phyloP scores from a whole-genome alignment of 2,329 filamentous ascomycete species.

The Neurospora sp. region DNA sequence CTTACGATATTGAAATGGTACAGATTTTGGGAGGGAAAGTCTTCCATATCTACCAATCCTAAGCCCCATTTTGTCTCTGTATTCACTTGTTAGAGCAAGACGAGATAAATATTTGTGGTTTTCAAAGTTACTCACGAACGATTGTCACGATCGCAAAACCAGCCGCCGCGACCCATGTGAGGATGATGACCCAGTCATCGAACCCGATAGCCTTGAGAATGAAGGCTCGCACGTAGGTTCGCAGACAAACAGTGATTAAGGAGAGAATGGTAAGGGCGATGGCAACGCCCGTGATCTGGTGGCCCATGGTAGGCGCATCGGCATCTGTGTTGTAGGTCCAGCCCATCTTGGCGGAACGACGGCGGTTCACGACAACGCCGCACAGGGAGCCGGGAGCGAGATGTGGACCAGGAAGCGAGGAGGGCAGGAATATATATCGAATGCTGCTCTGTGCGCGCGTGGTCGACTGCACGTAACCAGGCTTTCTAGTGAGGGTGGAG shows the following conservation, averaged over 20 bases:
- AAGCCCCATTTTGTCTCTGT: constrained; percentile 36
- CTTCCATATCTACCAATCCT: constrained; percentile 24
- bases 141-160: constrained; percentile 26
- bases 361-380: neutral
- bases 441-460: neutral
- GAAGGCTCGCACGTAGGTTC: constrained; percentile 24
- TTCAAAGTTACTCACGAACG: constrained; percentile 22
- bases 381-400: neutral
- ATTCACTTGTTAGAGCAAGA: neutral
- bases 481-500: neutral
- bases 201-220: constrained; percentile 27
- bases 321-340: constrained; percentile 28
- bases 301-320: constrained; percentile 25
- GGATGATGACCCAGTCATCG: constrained; percentile 24
- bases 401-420: neutral
- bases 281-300: constrained; percentile 22
- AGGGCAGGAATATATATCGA: neutral
- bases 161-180: constrained; percentile 23
- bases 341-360: constrained; percentile 18
- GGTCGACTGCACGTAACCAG: neutral
- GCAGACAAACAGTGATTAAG: constrained; percentile 21
- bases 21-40: constrained; percentile 29
- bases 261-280: constrained; percentile 22
- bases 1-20: constrained; percentile 28
- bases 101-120: neutral